Evolutionary conservation across 345 rosid species (phyloP), one percentile per base, ranked within the genome.

Genomic region (Conringia planisiliqua): DNA sequence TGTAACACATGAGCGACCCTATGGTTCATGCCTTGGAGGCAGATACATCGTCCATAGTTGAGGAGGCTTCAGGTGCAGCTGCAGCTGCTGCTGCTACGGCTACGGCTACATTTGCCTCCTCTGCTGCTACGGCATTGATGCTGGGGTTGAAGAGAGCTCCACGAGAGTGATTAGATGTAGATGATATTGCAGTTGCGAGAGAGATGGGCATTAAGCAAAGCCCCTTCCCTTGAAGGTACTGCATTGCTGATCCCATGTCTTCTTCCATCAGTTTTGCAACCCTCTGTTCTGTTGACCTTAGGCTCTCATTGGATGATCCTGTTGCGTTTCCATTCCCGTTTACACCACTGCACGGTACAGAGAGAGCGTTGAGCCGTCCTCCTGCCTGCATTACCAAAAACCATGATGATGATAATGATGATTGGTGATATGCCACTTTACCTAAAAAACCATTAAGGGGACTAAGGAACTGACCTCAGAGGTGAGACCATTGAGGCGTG

Each of bases 171-270:
- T 80, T 82, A 0, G 89, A 82, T 81, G 93, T 75, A 1, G 97
- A 84, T n/a, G 99, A 92, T 42, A 92, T 90, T 0, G 97, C 97
- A 2, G 97, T 85, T 36, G 97, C 97, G 4, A 95, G 89, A 2
- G 97, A 87, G 66, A 95, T 95, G 12, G 99, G 99, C 99, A 95
- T 95, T 24, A 95, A 81, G 71, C 99, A 92, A 4, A 95, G 96
- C 2, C 99, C 99, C 65, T 95, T 95, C 57, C 97, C 98, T 74
- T 95, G 99, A 33, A 95, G 81, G 36, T 92, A 95, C 80, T 92
- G 97, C 99, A 95, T 95, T 73, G 99, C 99, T 16, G 98, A 85
- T 10, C 98, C 97, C 99, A 92, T 95, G 70, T 95, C 99, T 77
- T 95, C 96, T 51, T 95, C 98, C 96, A 95, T 90, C 20, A 95